Percentiles rank a stretch among this genome's conserved stretches.
phyloP scores from a whole-genome alignment of 768 basidiomycete genomes.

The Lanmaoa pseudosensibilis region DNA sequence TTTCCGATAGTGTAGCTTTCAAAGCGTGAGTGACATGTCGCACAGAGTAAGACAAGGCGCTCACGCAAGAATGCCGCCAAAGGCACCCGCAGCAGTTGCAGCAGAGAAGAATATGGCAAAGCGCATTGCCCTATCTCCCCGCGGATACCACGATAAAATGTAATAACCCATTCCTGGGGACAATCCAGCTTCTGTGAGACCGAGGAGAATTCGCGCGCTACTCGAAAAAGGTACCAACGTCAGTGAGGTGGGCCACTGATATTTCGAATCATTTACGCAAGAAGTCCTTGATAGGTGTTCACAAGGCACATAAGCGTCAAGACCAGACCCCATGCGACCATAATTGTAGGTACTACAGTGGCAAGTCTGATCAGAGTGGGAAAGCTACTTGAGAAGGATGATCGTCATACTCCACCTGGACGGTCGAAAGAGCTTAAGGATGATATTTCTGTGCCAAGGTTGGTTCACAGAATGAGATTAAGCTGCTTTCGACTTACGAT shows the following conservation, averaged over 20 bases:
- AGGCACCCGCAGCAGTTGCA: slow-evolving; percentile 54
- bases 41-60: slow-evolving; percentile 8
- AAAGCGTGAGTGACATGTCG: not conserved
- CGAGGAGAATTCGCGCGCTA: slow-evolving; percentile 45
- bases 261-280: slow-evolving; percentile 28
- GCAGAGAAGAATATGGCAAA: slow-evolving; percentile 65
- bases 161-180: slow-evolving; percentile 44
- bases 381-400: not conserved
- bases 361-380: slow-evolving; percentile 2
- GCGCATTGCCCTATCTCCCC: slow-evolving; percentile 55
- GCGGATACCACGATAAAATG: slow-evolving; percentile 60
- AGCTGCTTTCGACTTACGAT: slow-evolving; percentile 31
- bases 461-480: not conserved
- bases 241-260: not conserved
- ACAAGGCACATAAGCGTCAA: slow-evolving; percentile 41
- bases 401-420: slow-evolving; percentile 34
- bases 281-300: slow-evolving; percentile 29
- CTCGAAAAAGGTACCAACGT: not conserved
- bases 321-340: slow-evolving; percentile 39
- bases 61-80: slow-evolving; percentile 51
- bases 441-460: slow-evolving; percentile 34
- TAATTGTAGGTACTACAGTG: slow-evolving; percentile 37
- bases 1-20: slow-evolving; percentile 37
- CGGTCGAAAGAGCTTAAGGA: slow-evolving; percentile 34
- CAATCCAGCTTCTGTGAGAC: slow-evolving; percentile 48